Base-by-base conservation (phyloP, 805 yeast species). In the Lipomyces starkeyi region DNA sequence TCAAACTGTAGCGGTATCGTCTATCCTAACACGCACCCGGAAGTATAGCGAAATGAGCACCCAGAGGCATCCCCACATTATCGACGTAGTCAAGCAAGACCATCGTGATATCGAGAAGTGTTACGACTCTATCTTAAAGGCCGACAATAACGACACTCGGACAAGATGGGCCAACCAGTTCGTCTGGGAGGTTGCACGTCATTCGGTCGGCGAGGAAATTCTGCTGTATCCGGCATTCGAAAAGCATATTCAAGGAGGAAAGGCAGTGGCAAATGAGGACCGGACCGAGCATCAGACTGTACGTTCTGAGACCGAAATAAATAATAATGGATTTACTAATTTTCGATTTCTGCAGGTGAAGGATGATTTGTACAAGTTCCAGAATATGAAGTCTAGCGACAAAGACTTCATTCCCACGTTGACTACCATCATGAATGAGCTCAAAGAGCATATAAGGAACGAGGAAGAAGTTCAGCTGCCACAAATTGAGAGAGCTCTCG, bases 141-240 rank as follows among this genome's bases (percentile, higher is more conserved):
- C 63, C 27, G 49, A 60, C 3, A 59, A 49, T 17, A 11, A 17
- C 2, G 63, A 60, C 40, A 52, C 63, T 6, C 57, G 43, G 37
- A 60, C 54, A 49, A 40, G 63, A 40, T 60, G 63, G 63, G 56
- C 43, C 37, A 60, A 60, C 35, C 56, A 53, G 56, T 53, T 61
- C n/a, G 61, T 32, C 13, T 53, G 59, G 64, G 64, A 61, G 14
- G 37, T 61, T 6, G 64, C 64, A 14, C 22, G 62, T 2, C 64
- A 61, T 34, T 49, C 64, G 3, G 2, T 61, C 59, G 64, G 62
- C 25, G 64, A 61, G 52, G 64, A 61, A 54, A 32, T 61, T 32
- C 62, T 61, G 3, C 34, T 61, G 22, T 61, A 61, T 54, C 64
- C 64, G 17, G 58, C 57, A 27, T 61, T 61, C 27, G 49, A 61